Percentiles rank a stretch among this genome's conserved stretches.
phyloP scores from a whole-genome alignment of 2,329 filamentous ascomycete genomes.

The Fusarium domesticum region DNA sequence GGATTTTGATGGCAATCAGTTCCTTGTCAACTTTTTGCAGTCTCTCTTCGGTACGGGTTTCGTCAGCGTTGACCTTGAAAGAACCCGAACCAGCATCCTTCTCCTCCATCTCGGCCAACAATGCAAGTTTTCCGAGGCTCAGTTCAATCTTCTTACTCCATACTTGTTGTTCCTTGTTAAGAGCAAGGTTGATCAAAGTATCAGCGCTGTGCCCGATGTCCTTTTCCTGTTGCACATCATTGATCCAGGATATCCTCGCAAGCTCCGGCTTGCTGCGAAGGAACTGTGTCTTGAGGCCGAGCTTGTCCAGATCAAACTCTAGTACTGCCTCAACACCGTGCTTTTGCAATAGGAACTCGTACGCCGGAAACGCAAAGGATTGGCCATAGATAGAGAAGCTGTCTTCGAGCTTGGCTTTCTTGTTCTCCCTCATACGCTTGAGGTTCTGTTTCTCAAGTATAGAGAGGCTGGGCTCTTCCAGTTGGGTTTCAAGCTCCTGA shows the following conservation, averaged over 20 bases:
- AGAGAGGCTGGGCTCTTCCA: conserved; percentile 29
- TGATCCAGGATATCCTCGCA: conserved; percentile 88
- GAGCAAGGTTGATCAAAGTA: conserved; percentile 67
- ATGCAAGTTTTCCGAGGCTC: conserved; percentile 79
- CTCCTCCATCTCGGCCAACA: conserved; percentile 59
- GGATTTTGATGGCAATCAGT: conserved; percentile 70
- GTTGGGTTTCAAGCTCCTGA: conserved; percentile 34
- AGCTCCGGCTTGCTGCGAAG: conserved; percentile 69
- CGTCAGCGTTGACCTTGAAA: conserved; percentile 39
- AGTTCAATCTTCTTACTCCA: conserved; percentile 95
- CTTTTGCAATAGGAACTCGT: conserved; percentile 70
- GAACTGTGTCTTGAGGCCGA: conserved; percentile 72
- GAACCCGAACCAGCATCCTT: conserved; percentile 31
- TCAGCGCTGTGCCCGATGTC: conserved; percentile 72
- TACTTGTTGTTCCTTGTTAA: conserved; percentile 69
- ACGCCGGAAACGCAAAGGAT: conserved; percentile 72
- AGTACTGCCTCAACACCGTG: conserved; percentile 67
- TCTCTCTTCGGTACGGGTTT: conserved; percentile 40
- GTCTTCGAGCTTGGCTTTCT: conserved; percentile 46
- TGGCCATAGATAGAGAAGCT: conserved; percentile 64
- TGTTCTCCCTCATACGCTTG: conserved; percentile 38
- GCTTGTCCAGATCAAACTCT: conserved; percentile 65
- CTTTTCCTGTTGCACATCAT: conserved; percentile 75
- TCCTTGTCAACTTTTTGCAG: conserved; percentile 58
- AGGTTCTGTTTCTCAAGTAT: conserved; percentile 30